phyloP scores from a whole-genome alignment of 1,139 yeast genomes.

The Zygoascus hellenicus region DNA sequence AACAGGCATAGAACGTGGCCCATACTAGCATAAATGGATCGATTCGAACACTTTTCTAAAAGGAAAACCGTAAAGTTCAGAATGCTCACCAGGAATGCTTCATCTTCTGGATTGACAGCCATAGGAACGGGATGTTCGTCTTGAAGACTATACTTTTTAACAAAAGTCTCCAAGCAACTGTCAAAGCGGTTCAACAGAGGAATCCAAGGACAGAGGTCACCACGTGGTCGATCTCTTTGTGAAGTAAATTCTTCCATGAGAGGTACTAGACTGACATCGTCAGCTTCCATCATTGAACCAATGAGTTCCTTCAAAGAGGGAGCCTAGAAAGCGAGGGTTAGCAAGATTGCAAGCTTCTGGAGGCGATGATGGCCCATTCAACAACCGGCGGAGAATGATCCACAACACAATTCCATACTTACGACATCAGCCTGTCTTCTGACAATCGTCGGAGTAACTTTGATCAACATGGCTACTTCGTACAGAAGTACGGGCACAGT shows the following conservation, averaged over 20 bases:
- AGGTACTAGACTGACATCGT: slow-evolving; percentile 35
- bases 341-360: not conserved
- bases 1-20: slow-evolving; percentile 59
- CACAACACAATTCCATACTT: slow-evolving; percentile 14
- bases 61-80: slow-evolving; percentile 58
- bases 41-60: slow-evolving; percentile 63
- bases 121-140: slow-evolving; percentile 43
- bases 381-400: no score
- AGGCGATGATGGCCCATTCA: no score
- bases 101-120: slow-evolving; percentile 44
- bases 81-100: slow-evolving; percentile 45
- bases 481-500: not conserved
- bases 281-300: slow-evolving; percentile 34
- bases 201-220: slow-evolving; percentile 74
- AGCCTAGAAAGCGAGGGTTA: slow-evolving; percentile 29
- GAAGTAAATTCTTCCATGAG: slow-evolving; percentile 31
- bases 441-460: slow-evolving; percentile 26
- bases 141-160: slow-evolving; percentile 50
- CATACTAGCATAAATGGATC: slow-evolving; percentile 61
- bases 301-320: slow-evolving; percentile 40
- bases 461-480: slow-evolving; percentile 24
- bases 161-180: slow-evolving; percentile 49
- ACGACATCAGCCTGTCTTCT: slow-evolving; percentile 29
- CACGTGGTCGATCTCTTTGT: slow-evolving; percentile 61
- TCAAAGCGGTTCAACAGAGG: slow-evolving; percentile 73